A percentile compares a stretch with the other conserved stretches of the same genome.
Conservation (phyloP, 2,329 filamentous ascomycete species). For the Chaetomiaceae sp. region DNA sequence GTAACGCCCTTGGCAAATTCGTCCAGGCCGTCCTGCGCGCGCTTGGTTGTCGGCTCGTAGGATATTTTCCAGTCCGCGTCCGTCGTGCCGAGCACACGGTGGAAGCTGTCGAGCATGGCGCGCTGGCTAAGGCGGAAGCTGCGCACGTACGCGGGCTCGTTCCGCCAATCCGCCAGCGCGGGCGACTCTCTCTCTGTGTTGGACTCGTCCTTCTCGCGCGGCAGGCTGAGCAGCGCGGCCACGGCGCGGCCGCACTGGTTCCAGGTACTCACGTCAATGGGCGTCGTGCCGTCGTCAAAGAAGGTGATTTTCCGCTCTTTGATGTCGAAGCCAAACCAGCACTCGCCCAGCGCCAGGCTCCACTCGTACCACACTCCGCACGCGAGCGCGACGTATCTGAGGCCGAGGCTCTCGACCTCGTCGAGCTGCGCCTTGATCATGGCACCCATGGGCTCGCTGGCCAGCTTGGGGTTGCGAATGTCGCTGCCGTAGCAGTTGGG, state of each 20-base stretch:
- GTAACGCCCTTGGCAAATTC: slow-evolving; percentile 37
- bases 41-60: slow-evolving; percentile 39
- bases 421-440: slow-evolving; percentile 14
- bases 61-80: slow-evolving; percentile 56
- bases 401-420: slow-evolving; percentile 35
- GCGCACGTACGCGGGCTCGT: slow-evolving; percentile 45
- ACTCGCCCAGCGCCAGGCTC: slow-evolving; percentile 32
- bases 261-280: slow-evolving; percentile 54
- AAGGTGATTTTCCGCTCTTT: slow-evolving; percentile 24
- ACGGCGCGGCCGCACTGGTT: slow-evolving; percentile 38
- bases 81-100: slow-evolving; percentile 50
- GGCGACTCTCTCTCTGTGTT: too few relatives aligned
- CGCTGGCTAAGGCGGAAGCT: slow-evolving; percentile 55
- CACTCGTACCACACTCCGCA: slow-evolving; percentile 49
- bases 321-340: slow-evolving; percentile 22
- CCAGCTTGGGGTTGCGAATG: not conserved
- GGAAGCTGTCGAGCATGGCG: slow-evolving; percentile 57
- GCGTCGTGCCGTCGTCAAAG: slow-evolving; percentile 52
- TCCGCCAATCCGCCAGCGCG: slow-evolving; percentile 24
- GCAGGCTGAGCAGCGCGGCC: slow-evolving; percentile 41
- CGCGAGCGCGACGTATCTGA: slow-evolving; percentile 29
- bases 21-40: slow-evolving; percentile 43
- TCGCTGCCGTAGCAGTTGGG: slow-evolving; percentile 38
- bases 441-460: not conserved
- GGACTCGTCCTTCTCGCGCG: slow-evolving; percentile 4